phyloP scores from a whole-genome alignment of 2,329 filamentous ascomycete species.

The Paecilomyces fulvus region DNA sequence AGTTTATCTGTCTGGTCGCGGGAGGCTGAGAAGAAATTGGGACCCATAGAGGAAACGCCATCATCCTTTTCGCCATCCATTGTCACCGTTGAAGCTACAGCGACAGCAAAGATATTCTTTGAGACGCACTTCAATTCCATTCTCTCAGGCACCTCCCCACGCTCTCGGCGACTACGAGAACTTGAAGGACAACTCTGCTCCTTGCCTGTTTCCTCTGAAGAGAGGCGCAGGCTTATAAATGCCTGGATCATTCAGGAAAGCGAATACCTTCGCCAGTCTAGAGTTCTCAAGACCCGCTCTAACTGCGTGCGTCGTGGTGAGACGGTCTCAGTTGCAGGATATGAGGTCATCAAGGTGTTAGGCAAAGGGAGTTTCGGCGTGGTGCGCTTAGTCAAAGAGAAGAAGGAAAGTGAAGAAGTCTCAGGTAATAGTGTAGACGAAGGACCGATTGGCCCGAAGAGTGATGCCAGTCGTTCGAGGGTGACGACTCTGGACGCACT shows the following conservation, averaged over 20 bases:
- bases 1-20: slow-evolving; percentile 1
- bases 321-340: slow-evolving; percentile 53
- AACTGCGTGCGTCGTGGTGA: slow-evolving; percentile 35
- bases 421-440: slow-evolving; percentile 5
- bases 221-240: slow-evolving; percentile 44
- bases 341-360: slow-evolving; percentile 71
- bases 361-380: slow-evolving; percentile 94
- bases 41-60: slow-evolving; percentile 8
- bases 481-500: slow-evolving; percentile 11
- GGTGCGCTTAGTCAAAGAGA: slow-evolving; percentile 75
- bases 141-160: slow-evolving; percentile 48
- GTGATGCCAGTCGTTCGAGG: slow-evolving; percentile 8
- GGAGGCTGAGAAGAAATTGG: slow-evolving; percentile 1
- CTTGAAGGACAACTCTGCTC: slow-evolving; percentile 57
- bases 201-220: slow-evolving; percentile 48
- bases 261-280: slow-evolving; percentile 63
- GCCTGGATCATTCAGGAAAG: slow-evolving; percentile 61
- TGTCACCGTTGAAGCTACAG: slow-evolving; percentile 64
- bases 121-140: slow-evolving; percentile 77
- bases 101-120: slow-evolving; percentile 75
- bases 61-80: slow-evolving; percentile 22
- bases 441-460: slow-evolving; percentile 5
- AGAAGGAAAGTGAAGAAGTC: slow-evolving; percentile 10
- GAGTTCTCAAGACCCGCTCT: slow-evolving; percentile 59
- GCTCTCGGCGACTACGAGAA: slow-evolving; percentile 52